These are phyloP conservation scores for Hygrophoropsis aurantiaca DNA, from an alignment of 768 basidiomycete genomes.

Conservation along the genomic window DNA sequence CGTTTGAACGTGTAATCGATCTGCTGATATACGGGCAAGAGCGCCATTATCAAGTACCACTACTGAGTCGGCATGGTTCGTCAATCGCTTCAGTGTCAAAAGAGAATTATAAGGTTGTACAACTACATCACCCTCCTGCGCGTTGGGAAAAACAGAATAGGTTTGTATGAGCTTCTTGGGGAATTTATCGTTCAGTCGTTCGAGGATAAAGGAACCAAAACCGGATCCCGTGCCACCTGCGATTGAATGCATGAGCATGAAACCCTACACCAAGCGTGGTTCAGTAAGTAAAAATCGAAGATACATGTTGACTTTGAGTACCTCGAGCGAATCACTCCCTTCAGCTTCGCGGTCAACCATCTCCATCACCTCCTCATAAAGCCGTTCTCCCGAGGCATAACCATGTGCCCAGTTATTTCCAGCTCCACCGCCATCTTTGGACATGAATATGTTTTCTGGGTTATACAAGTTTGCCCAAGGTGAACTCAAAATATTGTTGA, in stretches of 20 bases:
- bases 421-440: constrained; percentile 97
- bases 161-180: constrained; percentile 99
- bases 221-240: constrained; percentile 99
- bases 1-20: constrained; percentile 84
- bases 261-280: constrained; percentile 61
- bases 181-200: constrained; percentile 95
- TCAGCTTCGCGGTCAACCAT: constrained; percentile 99
- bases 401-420: constrained; percentile 99
- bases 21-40: constrained; percentile 87
- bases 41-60: constrained; percentile 98
- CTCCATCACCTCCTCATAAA: constrained; percentile 97
- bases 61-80: constrained; percentile 95
- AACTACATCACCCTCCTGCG: constrained; percentile 92
- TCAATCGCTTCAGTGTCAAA: constrained; percentile 87
- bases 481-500: constrained; percentile 89
- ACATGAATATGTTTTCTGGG: constrained; percentile 95
- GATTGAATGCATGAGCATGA: constrained; percentile 98
- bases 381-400: constrained; percentile 82
- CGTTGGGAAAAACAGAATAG: constrained; percentile 97
- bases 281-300: background rate
- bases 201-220: constrained; percentile 95
- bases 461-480: constrained; percentile 91
- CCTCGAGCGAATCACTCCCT: constrained; percentile 95
- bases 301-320: constrained; percentile 30
- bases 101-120: constrained; percentile 98